phyloP scores from a whole-genome alignment of 768 basidiomycete genomes.

The Phlebiopsis flavidoalba region DNA sequence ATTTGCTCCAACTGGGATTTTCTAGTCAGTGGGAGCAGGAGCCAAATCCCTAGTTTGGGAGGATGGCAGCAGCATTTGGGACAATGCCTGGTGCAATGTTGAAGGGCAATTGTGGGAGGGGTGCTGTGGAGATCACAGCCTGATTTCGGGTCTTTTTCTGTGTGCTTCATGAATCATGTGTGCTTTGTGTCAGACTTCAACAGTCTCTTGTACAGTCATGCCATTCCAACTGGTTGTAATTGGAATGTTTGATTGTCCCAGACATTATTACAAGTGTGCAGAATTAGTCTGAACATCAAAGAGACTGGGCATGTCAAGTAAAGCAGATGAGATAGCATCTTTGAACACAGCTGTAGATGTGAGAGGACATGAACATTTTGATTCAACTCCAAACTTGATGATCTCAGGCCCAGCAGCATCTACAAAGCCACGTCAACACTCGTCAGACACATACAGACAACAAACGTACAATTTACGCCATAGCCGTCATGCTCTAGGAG shows the following conservation, averaged over 20 bases:
- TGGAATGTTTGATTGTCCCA: not conserved
- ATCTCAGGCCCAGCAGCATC: slow-evolving; percentile 76
- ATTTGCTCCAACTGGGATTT: slow-evolving; percentile 63
- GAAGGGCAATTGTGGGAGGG: slow-evolving; percentile 31
- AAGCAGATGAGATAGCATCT: slow-evolving; percentile 49
- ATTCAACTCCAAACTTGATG: slow-evolving; percentile 93
- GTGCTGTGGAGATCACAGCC: slow-evolving; percentile 4
- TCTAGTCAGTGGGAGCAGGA: slow-evolving; percentile 43
- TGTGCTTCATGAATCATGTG: not conserved
- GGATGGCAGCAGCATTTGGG: slow-evolving; percentile 30
- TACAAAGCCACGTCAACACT: slow-evolving; percentile 28
- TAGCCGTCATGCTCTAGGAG: slow-evolving; percentile 82
- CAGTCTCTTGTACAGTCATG: not conserved
- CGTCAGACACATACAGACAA: not conserved
- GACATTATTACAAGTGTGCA: slow-evolving; percentile 11
- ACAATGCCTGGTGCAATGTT: slow-evolving; percentile 31
- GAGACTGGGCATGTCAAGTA: slow-evolving; percentile 59
- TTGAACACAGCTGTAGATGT: slow-evolving; percentile 76
- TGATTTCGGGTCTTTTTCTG: not conserved
- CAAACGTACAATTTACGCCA: slow-evolving; percentile 85
- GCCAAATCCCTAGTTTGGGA: slow-evolving; percentile 40
- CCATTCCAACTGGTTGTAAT: slow-evolving; percentile 9
- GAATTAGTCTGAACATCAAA: slow-evolving; percentile 6
- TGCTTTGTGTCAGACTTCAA: not conserved
- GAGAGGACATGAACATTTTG: slow-evolving; percentile 61